Percentiles rank a stretch among this genome's conserved stretches.
These are phyloP conservation scores for Leccinellum rugosiceps DNA, from an alignment of 768 basidiomycete species.

Conservation along the genomic window DNA sequence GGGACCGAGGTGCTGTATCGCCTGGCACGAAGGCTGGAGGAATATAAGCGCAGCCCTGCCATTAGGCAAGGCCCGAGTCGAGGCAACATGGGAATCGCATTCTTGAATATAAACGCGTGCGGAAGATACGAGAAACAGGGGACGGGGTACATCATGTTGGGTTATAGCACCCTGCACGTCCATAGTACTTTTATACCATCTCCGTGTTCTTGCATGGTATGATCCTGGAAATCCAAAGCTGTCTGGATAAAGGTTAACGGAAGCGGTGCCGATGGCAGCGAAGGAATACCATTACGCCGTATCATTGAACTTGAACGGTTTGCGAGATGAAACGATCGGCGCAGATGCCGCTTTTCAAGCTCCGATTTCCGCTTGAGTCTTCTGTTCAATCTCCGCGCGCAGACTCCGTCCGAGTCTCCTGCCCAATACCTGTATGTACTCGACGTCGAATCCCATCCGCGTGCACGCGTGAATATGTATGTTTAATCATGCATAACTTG, in stretches of 20 bases:
- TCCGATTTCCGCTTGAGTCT: too few species aligned
- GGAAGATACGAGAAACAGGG: not conserved
- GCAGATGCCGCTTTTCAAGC: too few species aligned
- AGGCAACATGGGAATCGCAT: constrained; percentile 3
- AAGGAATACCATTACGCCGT: constrained; percentile 1
- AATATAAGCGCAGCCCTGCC: constrained; percentile 4
- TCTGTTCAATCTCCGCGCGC: too few species aligned
- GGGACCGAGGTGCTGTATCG: constrained; percentile 4
- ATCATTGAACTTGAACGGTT: too few species aligned
- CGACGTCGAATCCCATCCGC: too few species aligned
- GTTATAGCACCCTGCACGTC: not conserved
- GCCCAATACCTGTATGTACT: too few species aligned
- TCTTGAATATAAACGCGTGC: not conserved
- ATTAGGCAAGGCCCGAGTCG: not conserved
- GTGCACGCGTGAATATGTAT: too few species aligned
- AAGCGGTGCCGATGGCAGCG: not conserved
- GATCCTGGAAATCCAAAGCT: not conserved
- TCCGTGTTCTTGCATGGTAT: not conserved
- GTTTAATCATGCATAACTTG: too few species aligned
- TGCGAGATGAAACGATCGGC: too few species aligned
- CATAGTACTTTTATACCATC: constrained; percentile 14
- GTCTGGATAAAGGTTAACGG: not conserved
- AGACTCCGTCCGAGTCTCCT: too few species aligned
- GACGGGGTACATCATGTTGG: not conserved
- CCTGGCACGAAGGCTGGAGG: constrained; percentile 1